A percentile compares a stretch with the other conserved stretches of the same genome.
These are phyloP conservation scores for Blastomyces gilchristii DNA, from an alignment of 2,329 filamentous ascomycete genomes.

Conservation along the genomic window DNA sequence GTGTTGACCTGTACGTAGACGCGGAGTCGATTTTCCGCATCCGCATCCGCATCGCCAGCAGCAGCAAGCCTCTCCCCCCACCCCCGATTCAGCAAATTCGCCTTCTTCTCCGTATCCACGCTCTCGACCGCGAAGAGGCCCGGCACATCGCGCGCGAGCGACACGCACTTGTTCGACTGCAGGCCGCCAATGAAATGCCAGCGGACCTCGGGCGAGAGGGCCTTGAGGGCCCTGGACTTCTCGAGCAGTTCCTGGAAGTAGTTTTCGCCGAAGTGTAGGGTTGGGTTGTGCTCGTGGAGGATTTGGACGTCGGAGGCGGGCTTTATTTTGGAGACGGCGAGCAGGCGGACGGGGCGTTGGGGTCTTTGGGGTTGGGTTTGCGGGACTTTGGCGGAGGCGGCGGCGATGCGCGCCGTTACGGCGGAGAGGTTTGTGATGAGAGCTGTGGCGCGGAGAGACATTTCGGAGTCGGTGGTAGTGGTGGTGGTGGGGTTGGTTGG, in stretches of 20 bases:
- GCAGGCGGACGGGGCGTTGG: slow-evolving; percentile 49
- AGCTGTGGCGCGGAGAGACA: slow-evolving; percentile 43
- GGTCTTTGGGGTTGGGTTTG: slow-evolving; percentile 7
- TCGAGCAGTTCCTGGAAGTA: slow-evolving; percentile 83
- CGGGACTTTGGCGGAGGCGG: slow-evolving; percentile 30
- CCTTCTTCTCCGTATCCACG: slow-evolving; percentile 82
- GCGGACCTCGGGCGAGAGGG: slow-evolving; percentile 59
- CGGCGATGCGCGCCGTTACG: slow-evolving; percentile 49
- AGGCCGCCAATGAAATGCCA: slow-evolving; percentile 98
- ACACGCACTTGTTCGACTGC: slow-evolving; percentile 88
- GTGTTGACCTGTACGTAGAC: slow-evolving; percentile 95
- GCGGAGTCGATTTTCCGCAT: slow-evolving; percentile 40
- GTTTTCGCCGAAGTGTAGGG: slow-evolving; percentile 86
- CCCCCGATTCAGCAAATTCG: slow-evolving; percentile 65
- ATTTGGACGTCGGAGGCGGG: slow-evolving; percentile 83
- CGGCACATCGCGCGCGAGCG: slow-evolving; percentile 67
- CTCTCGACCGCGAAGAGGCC: slow-evolving; percentile 89
- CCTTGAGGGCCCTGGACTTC: slow-evolving; percentile 55
- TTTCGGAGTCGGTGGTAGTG: background rate
- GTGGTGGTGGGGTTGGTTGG: background rate
- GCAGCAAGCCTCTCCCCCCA: slow-evolving; percentile 45
- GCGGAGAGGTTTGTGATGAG: slow-evolving; percentile 53
- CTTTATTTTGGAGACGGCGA: slow-evolving; percentile 94
- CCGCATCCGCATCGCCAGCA: background rate
- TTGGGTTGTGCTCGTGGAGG: slow-evolving; percentile 60